Base-by-base conservation (phyloP, 2,329 filamentous ascomycete genomes). In the Penicillium sp. region DNA sequence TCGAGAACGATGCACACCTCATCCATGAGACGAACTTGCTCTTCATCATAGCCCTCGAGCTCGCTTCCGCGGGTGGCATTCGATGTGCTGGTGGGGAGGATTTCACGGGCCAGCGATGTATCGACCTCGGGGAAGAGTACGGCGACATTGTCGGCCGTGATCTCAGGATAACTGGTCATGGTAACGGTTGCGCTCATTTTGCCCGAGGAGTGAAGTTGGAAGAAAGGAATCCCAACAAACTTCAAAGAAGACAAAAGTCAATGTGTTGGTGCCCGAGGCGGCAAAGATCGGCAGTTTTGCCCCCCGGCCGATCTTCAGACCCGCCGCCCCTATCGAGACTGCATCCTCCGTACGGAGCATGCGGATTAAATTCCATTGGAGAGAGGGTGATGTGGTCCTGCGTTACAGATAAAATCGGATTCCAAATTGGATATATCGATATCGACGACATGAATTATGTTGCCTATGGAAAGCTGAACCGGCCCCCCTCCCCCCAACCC, bases 11-110 rank as follows among this genome's bases (percentile, higher is more conserved):
- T 97, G 80, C 93, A 99, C 41, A 96, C 87, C 77, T 97, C 93
- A 65, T 99, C 92, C 93, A 99, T 99, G 64, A 99, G 76, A 42
- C 92, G 86, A 64, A 96, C 95, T 76, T 99, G 93, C 77, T 97
- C 92, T 70, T 88, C 92, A 76, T 97, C 91, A 76, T 97, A 95
- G 43, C 92, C 93, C 49, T 86, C 86, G 37, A 97, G 80, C 50
- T 89, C 89, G 44, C 82, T 79, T 62, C 85, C 84, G 65, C 66
- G 62, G n/a, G 68, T 66, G 50, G 67, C 66, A 39, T 50, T 58
- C 50, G 53, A 61, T 42, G 49, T 64, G 40, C 53, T 58, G 35
- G 78, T 81, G 53, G 71, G 73, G 53, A 73, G 68, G 52, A 77
- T 62, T 55, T 75, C 70, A 43, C 75, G 74, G 44, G 80, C 80